Percentiles rank a stretch among this genome's conserved stretches.
Conservation (phyloP, 306 rosid genomes). For the Geum urbanum region DNA sequence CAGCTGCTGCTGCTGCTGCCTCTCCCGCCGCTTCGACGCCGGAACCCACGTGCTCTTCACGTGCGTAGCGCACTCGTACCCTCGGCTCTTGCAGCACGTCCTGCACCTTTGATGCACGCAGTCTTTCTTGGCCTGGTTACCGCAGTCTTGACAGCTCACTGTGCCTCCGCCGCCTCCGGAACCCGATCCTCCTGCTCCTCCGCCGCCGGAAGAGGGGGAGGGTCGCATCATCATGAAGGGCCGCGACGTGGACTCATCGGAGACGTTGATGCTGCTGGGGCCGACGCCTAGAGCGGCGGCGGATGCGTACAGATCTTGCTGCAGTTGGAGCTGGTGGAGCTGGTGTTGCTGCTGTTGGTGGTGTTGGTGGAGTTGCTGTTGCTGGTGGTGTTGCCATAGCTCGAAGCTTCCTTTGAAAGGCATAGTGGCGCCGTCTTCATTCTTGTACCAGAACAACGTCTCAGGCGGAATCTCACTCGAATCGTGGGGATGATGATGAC, state of each 20-base stretch:
- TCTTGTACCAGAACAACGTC: slow-evolving; percentile 55
- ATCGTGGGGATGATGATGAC: neutral
- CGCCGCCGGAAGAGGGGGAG: slow-evolving; percentile 21
- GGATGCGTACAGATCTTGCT: slow-evolving; percentile 64
- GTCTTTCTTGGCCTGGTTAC: slow-evolving; percentile 94
- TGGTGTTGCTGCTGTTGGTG: slow-evolving; percentile 14
- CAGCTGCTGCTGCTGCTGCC: slow-evolving; percentile 54
- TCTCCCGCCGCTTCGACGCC: slow-evolving; percentile 69
- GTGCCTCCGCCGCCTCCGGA: slow-evolving; percentile 23
- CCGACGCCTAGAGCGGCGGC: slow-evolving; percentile 57
- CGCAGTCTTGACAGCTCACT: slow-evolving; percentile 87
- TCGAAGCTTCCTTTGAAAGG: slow-evolving; percentile 55
- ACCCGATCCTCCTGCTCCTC: slow-evolving; percentile 20
- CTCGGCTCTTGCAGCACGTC: slow-evolving; percentile 93
- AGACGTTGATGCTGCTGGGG: slow-evolving; percentile 43
- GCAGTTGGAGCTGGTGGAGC: slow-evolving; percentile 24
- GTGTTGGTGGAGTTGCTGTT: slow-evolving; percentile 36
- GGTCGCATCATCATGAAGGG: slow-evolving; percentile 46
- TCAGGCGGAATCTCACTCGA: slow-evolving; percentile 40
- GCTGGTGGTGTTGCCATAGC: slow-evolving; percentile 65
- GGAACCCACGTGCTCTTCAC: slow-evolving; percentile 94
- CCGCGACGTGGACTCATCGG: slow-evolving; percentile 66
- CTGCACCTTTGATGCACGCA: slow-evolving; percentile 82
- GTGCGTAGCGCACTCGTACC: slow-evolving; percentile 80
- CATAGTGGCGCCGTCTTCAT: slow-evolving; percentile 29